Evolutionary conservation across 1,284 basidiomycete genomes (phyloP).

Genomic region (Sanghuangporus weigelae): DNA sequence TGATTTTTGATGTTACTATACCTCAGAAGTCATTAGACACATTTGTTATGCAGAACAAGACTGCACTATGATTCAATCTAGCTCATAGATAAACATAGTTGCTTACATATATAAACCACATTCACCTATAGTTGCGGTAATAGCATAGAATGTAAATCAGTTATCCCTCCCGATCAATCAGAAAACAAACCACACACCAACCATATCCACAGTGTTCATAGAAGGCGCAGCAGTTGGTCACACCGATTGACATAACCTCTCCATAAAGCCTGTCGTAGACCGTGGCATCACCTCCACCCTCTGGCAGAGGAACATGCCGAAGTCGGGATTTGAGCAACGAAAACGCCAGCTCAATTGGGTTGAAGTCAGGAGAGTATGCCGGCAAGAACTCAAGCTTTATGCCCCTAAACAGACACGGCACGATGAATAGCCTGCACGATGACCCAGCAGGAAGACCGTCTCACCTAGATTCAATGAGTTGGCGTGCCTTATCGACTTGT

Average conservation of each 20-base stretch:
- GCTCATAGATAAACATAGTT: too few relatives aligned
- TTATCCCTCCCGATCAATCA: too few relatives aligned
- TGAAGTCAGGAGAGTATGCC: conserved; percentile 21
- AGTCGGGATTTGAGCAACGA: conserved; percentile 11
- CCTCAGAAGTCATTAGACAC: neutral
- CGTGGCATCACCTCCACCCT: neutral
- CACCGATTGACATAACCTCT: neutral
- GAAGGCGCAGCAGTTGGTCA: neutral
- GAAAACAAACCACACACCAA: too few relatives aligned
- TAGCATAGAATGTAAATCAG: too few relatives aligned
- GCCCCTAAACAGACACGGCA: conserved; percentile 7
- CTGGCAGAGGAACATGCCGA: neutral
- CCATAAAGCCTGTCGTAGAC: neutral
- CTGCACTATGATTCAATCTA: neutral
- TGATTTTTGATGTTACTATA: neutral
- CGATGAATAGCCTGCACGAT: neutral
- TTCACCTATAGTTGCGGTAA: too few relatives aligned
- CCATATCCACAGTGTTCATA: too few relatives aligned
- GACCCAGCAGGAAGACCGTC: neutral
- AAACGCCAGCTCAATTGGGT: conserved; percentile 21
- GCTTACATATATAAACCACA: too few relatives aligned
- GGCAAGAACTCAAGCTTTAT: conserved; percentile 18
- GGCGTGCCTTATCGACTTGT: too few relatives aligned
- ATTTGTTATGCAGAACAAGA: neutral
- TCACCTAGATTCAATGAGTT: neutral